These are phyloP conservation scores for Daedaleopsis sinensis DNA, from an alignment of 768 basidiomycete genomes.

Conservation along the genomic window DNA sequence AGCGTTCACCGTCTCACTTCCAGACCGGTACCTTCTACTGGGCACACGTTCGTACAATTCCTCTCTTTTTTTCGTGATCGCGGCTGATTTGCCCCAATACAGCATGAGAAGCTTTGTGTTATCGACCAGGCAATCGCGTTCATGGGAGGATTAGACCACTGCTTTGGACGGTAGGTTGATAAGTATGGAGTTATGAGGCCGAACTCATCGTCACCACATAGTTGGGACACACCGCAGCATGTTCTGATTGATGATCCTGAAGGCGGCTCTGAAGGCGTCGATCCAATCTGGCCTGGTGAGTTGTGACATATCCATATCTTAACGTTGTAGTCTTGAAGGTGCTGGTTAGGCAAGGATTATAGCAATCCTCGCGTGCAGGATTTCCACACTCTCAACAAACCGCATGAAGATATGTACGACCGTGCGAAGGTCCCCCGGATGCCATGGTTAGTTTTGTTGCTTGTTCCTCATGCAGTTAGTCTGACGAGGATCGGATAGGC, in stretches of 20 bases:
- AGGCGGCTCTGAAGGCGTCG: constrained; percentile 53
- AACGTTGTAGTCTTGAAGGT: not conserved
- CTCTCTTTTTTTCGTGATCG: not conserved
- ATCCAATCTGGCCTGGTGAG: constrained; percentile 84
- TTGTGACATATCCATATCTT: not conserved
- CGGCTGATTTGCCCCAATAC: constrained; percentile 4
- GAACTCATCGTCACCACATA: constrained; percentile 26
- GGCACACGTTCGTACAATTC: constrained; percentile 77
- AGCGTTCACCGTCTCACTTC: constrained; percentile 96
- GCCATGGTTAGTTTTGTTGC: constrained; percentile 76
- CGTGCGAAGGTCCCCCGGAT: constrained; percentile 87
- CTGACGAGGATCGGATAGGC: constrained; percentile 52
- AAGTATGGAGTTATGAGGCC: not conserved
- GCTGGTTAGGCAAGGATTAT: constrained; percentile 82
- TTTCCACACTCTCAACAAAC: constrained; percentile 85
- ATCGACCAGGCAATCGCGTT: constrained; percentile 97
- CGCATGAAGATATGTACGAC: constrained; percentile 95
- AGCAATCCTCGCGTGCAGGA: constrained; percentile 88
- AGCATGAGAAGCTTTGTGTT: constrained; percentile 98
- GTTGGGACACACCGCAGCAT: constrained; percentile 98
- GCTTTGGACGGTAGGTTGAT: constrained; percentile 72
- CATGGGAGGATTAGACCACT: constrained; percentile 96
- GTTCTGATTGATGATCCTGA: constrained; percentile 84
- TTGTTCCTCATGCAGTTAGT: not conserved
- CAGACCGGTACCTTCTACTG: constrained; percentile 98